These are phyloP conservation scores for Ophiostoma australiae DNA, from an alignment of 2,329 filamentous ascomycete species.

Conservation along the genomic window DNA sequence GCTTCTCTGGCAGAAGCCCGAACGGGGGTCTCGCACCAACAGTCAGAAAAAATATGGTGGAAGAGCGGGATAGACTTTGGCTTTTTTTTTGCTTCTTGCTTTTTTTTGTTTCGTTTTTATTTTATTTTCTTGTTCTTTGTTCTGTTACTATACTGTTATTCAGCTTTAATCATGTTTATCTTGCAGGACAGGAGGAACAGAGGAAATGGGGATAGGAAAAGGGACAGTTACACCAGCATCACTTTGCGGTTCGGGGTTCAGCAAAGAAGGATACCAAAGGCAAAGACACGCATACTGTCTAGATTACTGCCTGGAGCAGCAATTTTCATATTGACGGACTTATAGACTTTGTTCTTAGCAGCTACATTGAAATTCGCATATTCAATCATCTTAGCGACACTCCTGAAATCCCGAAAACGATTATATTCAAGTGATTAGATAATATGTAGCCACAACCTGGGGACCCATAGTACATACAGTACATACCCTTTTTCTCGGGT, in stretches of 20 bases:
- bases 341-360: background rate
- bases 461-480: background rate
- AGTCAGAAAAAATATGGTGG: background rate
- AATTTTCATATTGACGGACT: background rate
- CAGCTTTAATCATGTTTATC: background rate
- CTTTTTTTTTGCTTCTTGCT: background rate
- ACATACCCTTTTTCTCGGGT: background rate
- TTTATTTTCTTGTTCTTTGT: background rate
- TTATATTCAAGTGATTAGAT: constrained; percentile 6
- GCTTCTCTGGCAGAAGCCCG: background rate
- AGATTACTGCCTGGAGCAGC: constrained; percentile 4
- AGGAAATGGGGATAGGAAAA: background rate
- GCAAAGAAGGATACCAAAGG: constrained; percentile 2
- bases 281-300: background rate
- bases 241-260: background rate
- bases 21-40: background rate
- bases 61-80: background rate
- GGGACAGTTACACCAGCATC: background rate
- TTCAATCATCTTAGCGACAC: background rate
- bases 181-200: background rate
- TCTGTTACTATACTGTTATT: background rate
- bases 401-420: background rate
- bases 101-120: background rate
- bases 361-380: background rate
- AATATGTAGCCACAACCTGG: background rate